Evolutionary conservation across 345 rosid species (phyloP).

Genomic region (Populus davidiana): DNA sequence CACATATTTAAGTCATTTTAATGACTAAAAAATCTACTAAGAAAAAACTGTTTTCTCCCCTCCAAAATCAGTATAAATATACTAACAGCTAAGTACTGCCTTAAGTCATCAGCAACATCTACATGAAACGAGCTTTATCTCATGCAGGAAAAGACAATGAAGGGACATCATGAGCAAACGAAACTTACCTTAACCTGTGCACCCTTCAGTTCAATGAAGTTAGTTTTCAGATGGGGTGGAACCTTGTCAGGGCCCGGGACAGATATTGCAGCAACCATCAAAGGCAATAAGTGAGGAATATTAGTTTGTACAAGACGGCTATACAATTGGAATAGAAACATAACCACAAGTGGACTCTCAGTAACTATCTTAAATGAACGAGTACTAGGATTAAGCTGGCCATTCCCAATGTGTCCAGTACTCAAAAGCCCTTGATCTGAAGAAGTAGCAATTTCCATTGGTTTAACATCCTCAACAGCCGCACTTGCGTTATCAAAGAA

Average conservation of each 20-base stretch:
- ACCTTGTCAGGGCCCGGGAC: constrained; percentile 94
- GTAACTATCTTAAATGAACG: constrained; percentile 95
- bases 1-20: not conserved
- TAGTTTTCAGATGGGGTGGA: constrained; percentile 76
- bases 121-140: not conserved
- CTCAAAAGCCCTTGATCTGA: constrained; percentile 64
- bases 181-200: constrained; percentile 94
- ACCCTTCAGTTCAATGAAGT: constrained; percentile 92
- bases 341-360: constrained; percentile 98
- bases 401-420: constrained; percentile 47
- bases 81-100: not conserved
- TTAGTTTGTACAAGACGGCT: constrained; percentile 93
- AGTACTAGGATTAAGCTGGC: constrained; percentile 89
- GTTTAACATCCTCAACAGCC: constrained; percentile 68
- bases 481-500: constrained; percentile 66
- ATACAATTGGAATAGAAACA: constrained; percentile 94
- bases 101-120: not conserved
- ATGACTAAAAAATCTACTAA: not conserved
- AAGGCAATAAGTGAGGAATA: constrained; percentile 84
- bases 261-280: constrained; percentile 98
- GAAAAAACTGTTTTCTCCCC: not conserved
- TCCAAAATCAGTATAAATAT: not conserved
- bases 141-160: not conserved
- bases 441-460: constrained; percentile 62
- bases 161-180: constrained; percentile 10